Evolutionary conservation across 2,329 filamentous ascomycete genomes (phyloP).

Genomic region (Alternaria novae-zelandiae): DNA sequence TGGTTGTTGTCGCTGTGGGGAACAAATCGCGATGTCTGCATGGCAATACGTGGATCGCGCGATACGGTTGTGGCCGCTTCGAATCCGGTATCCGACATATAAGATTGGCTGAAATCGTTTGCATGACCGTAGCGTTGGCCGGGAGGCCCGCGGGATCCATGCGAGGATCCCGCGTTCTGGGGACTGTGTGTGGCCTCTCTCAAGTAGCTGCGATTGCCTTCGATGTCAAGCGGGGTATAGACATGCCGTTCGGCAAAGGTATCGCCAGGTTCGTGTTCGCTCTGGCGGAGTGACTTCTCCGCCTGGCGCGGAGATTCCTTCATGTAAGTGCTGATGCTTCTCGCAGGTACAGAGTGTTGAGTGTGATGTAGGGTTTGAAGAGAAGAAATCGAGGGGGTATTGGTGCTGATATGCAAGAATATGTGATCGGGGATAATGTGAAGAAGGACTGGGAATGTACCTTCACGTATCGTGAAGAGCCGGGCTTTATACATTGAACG

Average conservation of each 20-base stretch:
- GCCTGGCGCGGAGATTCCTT: conserved; percentile 5
- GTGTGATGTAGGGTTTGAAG: conserved; percentile 3
- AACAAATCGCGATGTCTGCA: conserved; percentile 1
- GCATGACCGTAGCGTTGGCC: conserved; percentile 4
- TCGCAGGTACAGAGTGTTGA: background rate
- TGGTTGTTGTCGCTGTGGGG: conserved; percentile 6
- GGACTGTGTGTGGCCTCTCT: background rate
- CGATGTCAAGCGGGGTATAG: background rate
- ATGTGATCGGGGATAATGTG: conserved; percentile 2
- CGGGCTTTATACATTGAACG: conserved; percentile 7
- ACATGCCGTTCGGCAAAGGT: background rate
- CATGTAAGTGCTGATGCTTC: conserved; percentile 17
- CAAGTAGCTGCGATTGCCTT: background rate
- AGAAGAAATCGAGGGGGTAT: background rate
- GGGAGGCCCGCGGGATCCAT: conserved; percentile 2
- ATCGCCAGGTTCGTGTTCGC: background rate
- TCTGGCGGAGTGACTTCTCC: conserved; percentile 3
- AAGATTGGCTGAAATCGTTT: conserved; percentile 26
- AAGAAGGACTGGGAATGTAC: conserved; percentile 8
- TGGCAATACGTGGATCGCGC: conserved; percentile 6
- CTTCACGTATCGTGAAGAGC: conserved; percentile 10
- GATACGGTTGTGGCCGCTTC: conserved; percentile 8
- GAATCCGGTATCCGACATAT: conserved; percentile 2
- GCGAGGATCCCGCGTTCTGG: background rate
- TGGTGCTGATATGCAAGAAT: background rate